Base-by-base conservation (phyloP, 1,284 basidiomycete genomes). In the Stygiomarasmius scandens region DNA sequence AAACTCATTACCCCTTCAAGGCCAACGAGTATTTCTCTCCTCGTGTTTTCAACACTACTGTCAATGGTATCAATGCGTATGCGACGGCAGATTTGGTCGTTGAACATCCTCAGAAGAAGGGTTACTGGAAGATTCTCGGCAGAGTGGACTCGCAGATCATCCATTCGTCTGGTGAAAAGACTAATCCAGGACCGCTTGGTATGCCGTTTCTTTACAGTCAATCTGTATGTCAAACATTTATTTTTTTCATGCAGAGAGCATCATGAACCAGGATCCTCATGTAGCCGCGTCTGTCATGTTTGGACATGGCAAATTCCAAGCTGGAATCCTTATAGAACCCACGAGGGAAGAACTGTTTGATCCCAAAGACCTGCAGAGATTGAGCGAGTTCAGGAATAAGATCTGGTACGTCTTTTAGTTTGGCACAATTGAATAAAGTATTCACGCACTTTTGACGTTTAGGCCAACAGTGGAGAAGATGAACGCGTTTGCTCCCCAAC, bases 101-200 rank as follows among this genome's bases (percentile, higher is more conserved):
- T 0, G 75, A 72, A 14, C 82, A 84, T 63, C 79, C 81, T 4
- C 74, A 73, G 0, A 75, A 75, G 36, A 64, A 69, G 2, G 73
- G 74, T 3, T 67, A 70, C 12, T 83, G 76, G 75, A 76, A 74
- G 58, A 67, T 80, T n/a, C 71, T 66, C 38, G 81, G 82, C 0
- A 70, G 82, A 6, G 66, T 68, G 4, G 81, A 84, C 57, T 82
- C 84, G 60, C 80, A 82, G 61, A 78, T 84, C 34, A 79, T 81
- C 61, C 75, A 79, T 49, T 74, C 69, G 12, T 81, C 76, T 3
- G 81, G 81, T 16, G 80, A 83, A 62, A 83, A 83, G 69, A 74
- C 71, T 1, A 76, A 76, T 63, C 73, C 74, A 6, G 69, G 63
- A 8, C 73, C 74, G 1, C 59, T 76, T 32, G 73, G 74, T 72